phyloP scores from a whole-genome alignment of 805 yeast genomes.

The Metschnikowia similis region DNA sequence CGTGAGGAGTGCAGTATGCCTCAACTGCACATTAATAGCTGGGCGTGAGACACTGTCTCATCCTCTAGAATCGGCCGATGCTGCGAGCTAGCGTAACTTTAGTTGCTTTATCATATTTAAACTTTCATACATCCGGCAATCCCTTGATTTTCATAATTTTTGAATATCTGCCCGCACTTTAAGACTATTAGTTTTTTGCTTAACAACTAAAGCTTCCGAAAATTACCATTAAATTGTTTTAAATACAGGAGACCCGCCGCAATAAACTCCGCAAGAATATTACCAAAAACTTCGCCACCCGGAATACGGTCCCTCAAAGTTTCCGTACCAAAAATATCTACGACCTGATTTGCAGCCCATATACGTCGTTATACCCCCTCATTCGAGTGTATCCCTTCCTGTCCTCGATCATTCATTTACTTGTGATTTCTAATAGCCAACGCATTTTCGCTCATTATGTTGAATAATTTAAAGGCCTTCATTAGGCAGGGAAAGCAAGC shows the following conservation, averaged over 20 bases:
- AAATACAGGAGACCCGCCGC: conserved; percentile 4
- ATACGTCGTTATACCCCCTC: not conserved
- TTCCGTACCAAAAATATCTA: not conserved
- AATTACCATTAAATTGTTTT: not conserved
- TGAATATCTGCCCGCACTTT: not conserved
- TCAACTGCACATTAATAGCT: not conserved
- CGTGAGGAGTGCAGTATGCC: conserved; percentile 1
- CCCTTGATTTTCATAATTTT: not conserved
- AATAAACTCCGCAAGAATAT: not conserved
- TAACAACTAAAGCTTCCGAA: not conserved
- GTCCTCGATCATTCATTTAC: not conserved
- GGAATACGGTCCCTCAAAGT: not conserved
- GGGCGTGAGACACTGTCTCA: conserved; percentile 3
- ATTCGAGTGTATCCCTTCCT: not conserved
- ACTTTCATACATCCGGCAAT: not conserved
- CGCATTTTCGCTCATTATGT: conserved; percentile 16
- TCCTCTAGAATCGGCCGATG: not conserved
- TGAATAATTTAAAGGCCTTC: conserved; percentile 52
- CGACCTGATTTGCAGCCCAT: not conserved
- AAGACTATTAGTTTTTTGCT: not conserved
- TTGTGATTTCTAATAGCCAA: not conserved
- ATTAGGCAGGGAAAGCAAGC: conserved; percentile 65
- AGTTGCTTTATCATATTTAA: not conserved
- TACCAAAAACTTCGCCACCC: not conserved
- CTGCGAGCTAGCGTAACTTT: not conserved